phyloP scores from a whole-genome alignment of 768 basidiomycete species.

The Tylopilus sp. region DNA sequence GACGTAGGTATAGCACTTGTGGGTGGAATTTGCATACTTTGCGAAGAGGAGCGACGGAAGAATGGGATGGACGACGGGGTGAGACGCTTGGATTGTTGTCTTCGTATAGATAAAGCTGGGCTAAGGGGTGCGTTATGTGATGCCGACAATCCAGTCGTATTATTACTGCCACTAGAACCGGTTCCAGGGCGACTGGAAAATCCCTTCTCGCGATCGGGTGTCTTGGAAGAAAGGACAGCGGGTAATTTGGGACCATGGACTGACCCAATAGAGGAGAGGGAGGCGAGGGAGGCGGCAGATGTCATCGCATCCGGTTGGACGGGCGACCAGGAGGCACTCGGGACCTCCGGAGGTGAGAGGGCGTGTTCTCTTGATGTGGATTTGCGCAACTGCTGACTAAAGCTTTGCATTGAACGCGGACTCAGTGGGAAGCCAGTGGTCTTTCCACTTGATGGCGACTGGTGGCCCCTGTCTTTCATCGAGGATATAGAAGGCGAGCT shows the following conservation, averaged over 20 bases:
- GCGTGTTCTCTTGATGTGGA: conserved; percentile 65
- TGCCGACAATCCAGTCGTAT: conserved; percentile 52
- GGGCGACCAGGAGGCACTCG: conserved; percentile 60
- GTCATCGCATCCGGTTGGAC: conserved; percentile 73
- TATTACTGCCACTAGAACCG: conserved; percentile 73
- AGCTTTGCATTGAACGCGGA: conserved; percentile 58
- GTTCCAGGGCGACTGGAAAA: conserved; percentile 68
- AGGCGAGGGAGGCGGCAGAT: conserved; percentile 73
- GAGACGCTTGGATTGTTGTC: conserved; percentile 68
- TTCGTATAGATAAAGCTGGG: conserved; percentile 65
- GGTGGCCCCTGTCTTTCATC: conserved; percentile 40
- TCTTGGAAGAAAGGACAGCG: conserved; percentile 45
- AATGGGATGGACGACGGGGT: conserved; percentile 94
- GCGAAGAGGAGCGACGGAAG: conserved; percentile 88
- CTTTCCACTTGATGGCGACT: conserved; percentile 33
- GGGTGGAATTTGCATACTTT: conserved; percentile 72
- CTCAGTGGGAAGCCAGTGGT: conserved; percentile 60
- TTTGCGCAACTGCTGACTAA: conserved; percentile 66
- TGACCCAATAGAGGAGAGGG: conserved; percentile 71
- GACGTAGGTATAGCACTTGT: conserved; percentile 37
- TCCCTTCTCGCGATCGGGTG: conserved; percentile 54
- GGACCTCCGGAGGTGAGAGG: conserved; percentile 38
- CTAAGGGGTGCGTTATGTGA: conserved; percentile 63
- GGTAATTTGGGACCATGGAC: conserved; percentile 47
- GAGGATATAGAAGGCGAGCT: conserved; percentile 62